Base-by-base conservation (phyloP, 768 basidiomycete species). In the Boletus rubescentipes region DNA sequence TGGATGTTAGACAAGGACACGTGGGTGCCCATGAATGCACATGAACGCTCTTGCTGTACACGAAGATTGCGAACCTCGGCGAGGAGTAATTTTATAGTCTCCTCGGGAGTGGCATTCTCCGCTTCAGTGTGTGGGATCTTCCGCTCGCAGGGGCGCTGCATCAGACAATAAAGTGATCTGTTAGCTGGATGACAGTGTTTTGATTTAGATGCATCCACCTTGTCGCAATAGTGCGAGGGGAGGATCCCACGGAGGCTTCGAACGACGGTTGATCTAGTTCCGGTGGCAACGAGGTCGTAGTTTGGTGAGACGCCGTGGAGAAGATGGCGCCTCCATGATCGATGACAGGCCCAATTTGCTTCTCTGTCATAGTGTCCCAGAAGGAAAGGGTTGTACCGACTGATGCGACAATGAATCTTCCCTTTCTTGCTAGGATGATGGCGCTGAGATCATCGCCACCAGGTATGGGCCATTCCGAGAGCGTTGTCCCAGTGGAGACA, bases 351-450 rank as follows among this genome's bases (percentile, higher is more conserved):
- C 61, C 55, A 8, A 54, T 49, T 21, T n/a, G 60, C 16, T 34
- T 9, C 12, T 41, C 38, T 2, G 51, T 58, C 8, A n/a, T 23
- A 18, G 49, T 49, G 21, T 61, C 61, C 61, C 61, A 62, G 30
- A 61, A 58, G 1, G 49, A 51, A 23, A 62, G 7, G 0, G 47
- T 49, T 9, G 46, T 57, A 14, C 39, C 16, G 9, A 50, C 54
- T 0, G 32, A 10, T 1, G 43, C 52, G 7, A 16, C 46, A 21
- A 62, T 46, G 29, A 58, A 62, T 15, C 32, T 52, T 16, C 45
- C 54, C 12, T 61, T 61, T n/a, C 10, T 14, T 2, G 60, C 29
- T 1, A 61, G 18, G 4, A 15, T 0, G 15, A 61, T 61, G 6
- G 51, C 34, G 6, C 9, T 40, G n/a, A 37, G 29, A 20, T 50